Conservation (phyloP, 2,329 filamentous ascomycete genomes). For the Phaeoacremonium minimum region DNA sequence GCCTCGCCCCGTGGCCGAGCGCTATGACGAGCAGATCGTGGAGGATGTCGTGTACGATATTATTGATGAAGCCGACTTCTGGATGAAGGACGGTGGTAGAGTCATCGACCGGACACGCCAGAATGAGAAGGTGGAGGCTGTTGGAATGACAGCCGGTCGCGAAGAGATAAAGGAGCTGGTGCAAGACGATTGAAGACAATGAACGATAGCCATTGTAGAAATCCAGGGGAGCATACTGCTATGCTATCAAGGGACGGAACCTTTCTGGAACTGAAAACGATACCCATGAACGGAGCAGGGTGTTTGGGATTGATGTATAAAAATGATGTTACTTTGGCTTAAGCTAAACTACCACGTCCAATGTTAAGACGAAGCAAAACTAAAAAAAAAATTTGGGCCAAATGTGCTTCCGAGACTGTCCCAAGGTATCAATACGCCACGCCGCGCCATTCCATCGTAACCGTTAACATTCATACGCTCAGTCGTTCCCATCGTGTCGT, state of each 20-base stretch:
- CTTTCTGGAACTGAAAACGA: not conserved
- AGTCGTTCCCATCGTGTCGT: not conserved
- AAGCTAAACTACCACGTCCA: too few relatives aligned
- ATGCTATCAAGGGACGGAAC: too few relatives aligned
- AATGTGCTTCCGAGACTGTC: too few relatives aligned
- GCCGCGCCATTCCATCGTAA: not conserved
- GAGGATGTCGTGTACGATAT: constrained; percentile 93
- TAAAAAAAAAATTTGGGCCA: too few relatives aligned
- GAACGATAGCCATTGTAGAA: not conserved
- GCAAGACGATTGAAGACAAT: constrained; percentile 48
- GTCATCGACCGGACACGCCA: constrained; percentile 40
- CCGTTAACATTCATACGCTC: not conserved
- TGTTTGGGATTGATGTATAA: too few relatives aligned
- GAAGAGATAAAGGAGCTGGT: constrained; percentile 64
- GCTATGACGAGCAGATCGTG: constrained; percentile 88
- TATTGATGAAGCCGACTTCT: constrained; percentile 91
- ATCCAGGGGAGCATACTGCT: too few relatives aligned
- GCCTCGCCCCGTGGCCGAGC: constrained; percentile 64
- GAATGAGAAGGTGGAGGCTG: constrained; percentile 38
- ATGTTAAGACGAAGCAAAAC: too few relatives aligned
- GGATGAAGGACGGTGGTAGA: constrained; percentile 62
- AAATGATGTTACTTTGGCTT: too few relatives aligned
- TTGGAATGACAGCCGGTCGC: constrained; percentile 36
- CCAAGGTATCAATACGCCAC: not conserved
- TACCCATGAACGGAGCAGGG: too few relatives aligned